Evolutionary conservation across 345 rosid genomes (phyloP).

Genomic region (Sisymbrium irio): DNA sequence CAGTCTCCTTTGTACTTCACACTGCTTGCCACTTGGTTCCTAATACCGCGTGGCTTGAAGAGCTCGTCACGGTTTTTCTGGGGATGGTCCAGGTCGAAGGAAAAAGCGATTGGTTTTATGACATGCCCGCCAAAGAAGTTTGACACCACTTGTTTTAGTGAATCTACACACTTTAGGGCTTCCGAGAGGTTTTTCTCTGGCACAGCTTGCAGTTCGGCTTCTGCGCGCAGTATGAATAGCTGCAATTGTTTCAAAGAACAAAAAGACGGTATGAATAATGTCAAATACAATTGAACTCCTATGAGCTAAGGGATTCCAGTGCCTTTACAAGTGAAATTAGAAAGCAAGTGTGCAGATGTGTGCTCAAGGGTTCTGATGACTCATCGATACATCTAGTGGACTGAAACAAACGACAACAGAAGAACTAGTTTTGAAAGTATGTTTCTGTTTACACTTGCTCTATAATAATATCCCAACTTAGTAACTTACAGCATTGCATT

Average conservation of each 20-base stretch:
- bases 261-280: constrained; percentile 4
- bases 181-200: constrained; percentile 44
- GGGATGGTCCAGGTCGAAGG: constrained; percentile 40
- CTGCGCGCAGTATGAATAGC: constrained; percentile 84
- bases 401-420: constrained; percentile 1
- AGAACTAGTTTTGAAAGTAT: not conserved
- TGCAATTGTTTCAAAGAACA: constrained; percentile 40
- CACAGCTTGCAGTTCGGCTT: constrained; percentile 74
- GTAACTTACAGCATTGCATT: not conserved
- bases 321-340: not conserved
- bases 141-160: constrained; percentile 52
- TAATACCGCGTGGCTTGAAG: constrained; percentile 74
- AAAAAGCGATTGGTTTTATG: constrained; percentile 48
- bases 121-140: constrained; percentile 56
- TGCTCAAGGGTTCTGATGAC: not conserved
- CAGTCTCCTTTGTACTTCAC: constrained; percentile 75
- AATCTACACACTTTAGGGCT: constrained; percentile 49
- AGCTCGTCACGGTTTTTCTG: constrained; percentile 55
- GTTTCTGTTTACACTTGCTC: not conserved
- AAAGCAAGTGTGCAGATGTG: not conserved
- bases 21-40: constrained; percentile 38
- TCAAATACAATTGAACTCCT: not conserved
- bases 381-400: not conserved
- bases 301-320: not conserved
- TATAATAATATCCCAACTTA: not conserved